Percentiles rank a stretch among this genome's conserved stretches.
phyloP scores from a whole-genome alignment of 108 stramenopile genomes.

The Cyclostephanos tholiformis region DNA sequence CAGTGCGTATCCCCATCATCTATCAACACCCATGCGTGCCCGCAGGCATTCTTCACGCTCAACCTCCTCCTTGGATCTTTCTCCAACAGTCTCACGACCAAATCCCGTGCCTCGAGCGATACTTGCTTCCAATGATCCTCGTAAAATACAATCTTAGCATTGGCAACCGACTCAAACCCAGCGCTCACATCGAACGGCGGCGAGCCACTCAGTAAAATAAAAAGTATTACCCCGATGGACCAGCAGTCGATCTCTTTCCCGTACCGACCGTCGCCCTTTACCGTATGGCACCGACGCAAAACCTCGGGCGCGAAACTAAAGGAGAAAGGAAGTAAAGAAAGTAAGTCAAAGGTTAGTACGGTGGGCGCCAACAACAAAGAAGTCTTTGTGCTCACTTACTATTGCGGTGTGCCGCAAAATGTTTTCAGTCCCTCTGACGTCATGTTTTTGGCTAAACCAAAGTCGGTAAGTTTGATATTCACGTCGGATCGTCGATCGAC shows the following conservation, averaged over 20 bases:
- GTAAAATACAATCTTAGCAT: conserved; percentile 54
- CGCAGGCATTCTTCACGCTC: conserved; percentile 72
- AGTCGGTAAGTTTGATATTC: conserved; percentile 83
- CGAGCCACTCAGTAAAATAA: conserved; percentile 76
- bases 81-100: conserved; percentile 63
- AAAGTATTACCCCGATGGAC: conserved; percentile 87
- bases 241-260: conserved; percentile 87
- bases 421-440: conserved; percentile 80
- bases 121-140: conserved; percentile 58
- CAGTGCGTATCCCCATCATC: conserved; percentile 89
- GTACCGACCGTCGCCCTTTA: conserved; percentile 78
- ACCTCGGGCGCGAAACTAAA: conserved; percentile 79
- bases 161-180: conserved; percentile 53
- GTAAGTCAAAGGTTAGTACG: neutral
- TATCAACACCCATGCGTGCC: conserved; percentile 77
- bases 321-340: neutral
- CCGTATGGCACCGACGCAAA: conserved; percentile 68
- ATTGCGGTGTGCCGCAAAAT: conserved; percentile 92
- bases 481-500: conserved; percentile 54
- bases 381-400: conserved; percentile 19
- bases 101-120: conserved; percentile 67
- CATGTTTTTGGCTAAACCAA: conserved; percentile 90
- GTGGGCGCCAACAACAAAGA: neutral
- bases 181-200: conserved; percentile 76
- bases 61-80: conserved; percentile 67